phyloP scores from a whole-genome alignment of 345 rosid species.

The Pugionium dolabratum region DNA sequence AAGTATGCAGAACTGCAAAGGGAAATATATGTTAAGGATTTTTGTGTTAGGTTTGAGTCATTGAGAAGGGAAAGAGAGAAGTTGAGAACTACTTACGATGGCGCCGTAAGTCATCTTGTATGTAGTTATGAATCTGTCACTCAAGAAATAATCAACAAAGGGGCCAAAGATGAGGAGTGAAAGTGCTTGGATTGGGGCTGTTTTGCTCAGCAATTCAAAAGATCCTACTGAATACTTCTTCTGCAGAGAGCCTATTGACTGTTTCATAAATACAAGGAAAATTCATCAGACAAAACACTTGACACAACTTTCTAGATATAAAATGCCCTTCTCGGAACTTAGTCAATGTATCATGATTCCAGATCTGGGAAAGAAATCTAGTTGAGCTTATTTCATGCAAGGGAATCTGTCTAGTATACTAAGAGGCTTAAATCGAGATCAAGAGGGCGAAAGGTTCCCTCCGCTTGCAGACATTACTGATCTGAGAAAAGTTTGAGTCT shows the following conservation, averaged over 20 bases:
- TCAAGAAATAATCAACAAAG: conserved; percentile 71
- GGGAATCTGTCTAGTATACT: neutral
- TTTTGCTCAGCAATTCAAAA: conserved; percentile 84
- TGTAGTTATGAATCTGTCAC: conserved; percentile 57
- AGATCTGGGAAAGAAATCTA: conserved; percentile 7
- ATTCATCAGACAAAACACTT: conserved; percentile 21
- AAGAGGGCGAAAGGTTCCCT: conserved; percentile 2
- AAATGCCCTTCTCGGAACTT: too few relatives aligned
- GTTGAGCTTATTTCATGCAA: neutral
- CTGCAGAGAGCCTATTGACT: conserved; percentile 94
- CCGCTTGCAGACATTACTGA: conserved; percentile 4
- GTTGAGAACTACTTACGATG: conserved; percentile 50
- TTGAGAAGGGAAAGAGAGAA: neutral
- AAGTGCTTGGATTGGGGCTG: conserved; percentile 98
- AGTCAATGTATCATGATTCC: too few relatives aligned
- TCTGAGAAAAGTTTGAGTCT: conserved; percentile 13
- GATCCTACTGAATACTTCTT: conserved; percentile 91
- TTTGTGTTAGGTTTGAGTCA: conserved; percentile 1
- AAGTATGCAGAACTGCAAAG: conserved; percentile 72
- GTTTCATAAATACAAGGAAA: conserved; percentile 23
- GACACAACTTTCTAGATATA: too few relatives aligned
- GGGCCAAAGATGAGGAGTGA: conserved; percentile 90
- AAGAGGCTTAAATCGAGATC: neutral
- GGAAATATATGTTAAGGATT: neutral
- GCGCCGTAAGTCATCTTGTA: conserved; percentile 79